Evolutionary conservation across 768 basidiomycete genomes (phyloP).

Genomic region (Gloeopeniophorella convolvens): DNA sequence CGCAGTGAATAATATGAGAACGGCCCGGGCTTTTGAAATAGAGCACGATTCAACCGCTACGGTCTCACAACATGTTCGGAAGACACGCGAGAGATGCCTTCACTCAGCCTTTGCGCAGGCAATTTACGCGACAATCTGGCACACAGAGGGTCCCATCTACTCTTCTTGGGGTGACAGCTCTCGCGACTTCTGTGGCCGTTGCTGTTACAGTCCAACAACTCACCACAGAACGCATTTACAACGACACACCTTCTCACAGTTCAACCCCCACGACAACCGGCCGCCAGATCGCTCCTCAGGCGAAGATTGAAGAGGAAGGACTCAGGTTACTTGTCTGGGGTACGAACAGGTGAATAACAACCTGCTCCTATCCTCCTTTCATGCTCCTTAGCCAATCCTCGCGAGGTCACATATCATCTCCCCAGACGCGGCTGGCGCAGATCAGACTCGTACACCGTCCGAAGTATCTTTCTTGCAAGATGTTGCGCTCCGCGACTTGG

Average conservation of each 20-base stretch:
- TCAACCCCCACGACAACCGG: slow-evolving; percentile 3
- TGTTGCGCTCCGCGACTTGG: slow-evolving; percentile 67
- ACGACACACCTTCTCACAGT: slow-evolving; percentile 28
- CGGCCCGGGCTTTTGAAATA: no score
- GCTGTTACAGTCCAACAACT: slow-evolving; percentile 6
- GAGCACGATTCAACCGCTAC: no score
- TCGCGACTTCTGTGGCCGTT: slow-evolving; percentile 7
- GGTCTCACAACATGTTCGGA: slow-evolving; percentile 15
- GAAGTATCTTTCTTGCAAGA: slow-evolving; percentile 54
- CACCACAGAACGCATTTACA: slow-evolving; percentile 25
- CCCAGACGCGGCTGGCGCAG: slow-evolving; percentile 33
- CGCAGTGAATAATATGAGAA: no score
- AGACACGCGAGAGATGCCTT: background rate
- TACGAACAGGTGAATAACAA: slow-evolving; percentile 52
- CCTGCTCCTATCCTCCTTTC: background rate
- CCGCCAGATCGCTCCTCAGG: background rate
- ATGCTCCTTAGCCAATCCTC: background rate
- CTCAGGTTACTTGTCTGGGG: slow-evolving; percentile 53
- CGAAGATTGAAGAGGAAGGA: slow-evolving; percentile 31
- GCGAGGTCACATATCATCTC: slow-evolving; percentile 42
- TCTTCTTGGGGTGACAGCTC: slow-evolving; percentile 1
- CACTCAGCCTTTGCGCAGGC: slow-evolving; percentile 2
- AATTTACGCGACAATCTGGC: background rate
- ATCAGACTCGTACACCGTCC: slow-evolving; percentile 43
- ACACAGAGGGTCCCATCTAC: background rate